Percentiles rank a stretch among this genome's conserved stretches.
Conservation (phyloP, 1,139 yeast genomes). For the Magnusiomyces ingens region DNA sequence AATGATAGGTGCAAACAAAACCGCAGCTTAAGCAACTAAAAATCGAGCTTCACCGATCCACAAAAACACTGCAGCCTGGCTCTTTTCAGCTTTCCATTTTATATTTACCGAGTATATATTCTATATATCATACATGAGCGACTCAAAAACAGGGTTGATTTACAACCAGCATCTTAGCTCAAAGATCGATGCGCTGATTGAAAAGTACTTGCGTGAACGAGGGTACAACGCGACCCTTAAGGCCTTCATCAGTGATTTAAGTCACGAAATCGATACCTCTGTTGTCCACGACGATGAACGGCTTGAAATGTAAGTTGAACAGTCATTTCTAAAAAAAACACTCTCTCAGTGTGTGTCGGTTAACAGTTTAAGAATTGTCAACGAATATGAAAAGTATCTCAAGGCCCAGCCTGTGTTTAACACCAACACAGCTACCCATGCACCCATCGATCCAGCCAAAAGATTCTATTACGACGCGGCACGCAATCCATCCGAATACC, state of each 20-base stretch:
- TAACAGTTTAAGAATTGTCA: conserved; percentile 7
- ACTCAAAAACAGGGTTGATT: no score
- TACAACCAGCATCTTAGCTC: conserved; percentile 2
- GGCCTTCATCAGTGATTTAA: conserved; percentile 8
- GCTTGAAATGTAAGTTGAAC: conserved; percentile 10
- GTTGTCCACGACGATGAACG: conserved; percentile 1
- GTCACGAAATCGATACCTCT: background rate
- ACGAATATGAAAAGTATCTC: conserved; percentile 12
- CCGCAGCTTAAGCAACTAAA: no score
- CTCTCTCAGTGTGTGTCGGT: background rate
- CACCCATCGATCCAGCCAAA: conserved; percentile 6
- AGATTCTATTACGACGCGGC: conserved; percentile 2
- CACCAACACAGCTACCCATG: background rate
- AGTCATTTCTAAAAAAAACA: no score
- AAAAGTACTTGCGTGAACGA: conserved; percentile 10
- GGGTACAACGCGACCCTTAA: conserved; percentile 11
- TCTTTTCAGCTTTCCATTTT: no score
- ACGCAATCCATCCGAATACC: background rate
- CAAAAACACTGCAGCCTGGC: no score
- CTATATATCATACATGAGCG: no score
- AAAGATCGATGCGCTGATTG: conserved; percentile 12
- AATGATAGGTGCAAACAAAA: no score
- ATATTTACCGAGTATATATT: no score
- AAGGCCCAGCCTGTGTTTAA: conserved; percentile 12
- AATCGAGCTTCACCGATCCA: no score